Conservation (phyloP, 176 grass and related monocot genomes). For the Rhipidocladum racemiflorum region DNA sequence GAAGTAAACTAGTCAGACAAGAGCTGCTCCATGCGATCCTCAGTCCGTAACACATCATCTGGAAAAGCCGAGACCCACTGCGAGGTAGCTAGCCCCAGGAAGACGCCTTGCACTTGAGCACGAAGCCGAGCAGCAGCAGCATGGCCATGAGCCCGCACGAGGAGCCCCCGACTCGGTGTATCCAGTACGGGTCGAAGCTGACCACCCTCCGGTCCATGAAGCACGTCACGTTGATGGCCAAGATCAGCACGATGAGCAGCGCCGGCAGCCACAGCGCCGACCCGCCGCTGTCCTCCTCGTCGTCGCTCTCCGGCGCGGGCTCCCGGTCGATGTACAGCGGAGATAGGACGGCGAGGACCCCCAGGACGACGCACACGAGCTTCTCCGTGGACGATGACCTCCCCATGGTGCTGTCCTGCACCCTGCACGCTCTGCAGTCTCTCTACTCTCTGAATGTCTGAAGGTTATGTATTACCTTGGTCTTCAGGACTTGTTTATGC, state of each 20-base stretch:
- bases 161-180: constrained; percentile 80
- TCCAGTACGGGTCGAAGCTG: constrained; percentile 96
- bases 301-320: constrained; percentile 35
- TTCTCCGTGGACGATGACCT: constrained; percentile 64
- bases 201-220: constrained; percentile 64
- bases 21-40: background rate
- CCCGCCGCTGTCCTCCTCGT: constrained; percentile 35
- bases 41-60: background rate
- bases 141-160: constrained; percentile 74
- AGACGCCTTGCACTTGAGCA: constrained; percentile 88
- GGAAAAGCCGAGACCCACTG: background rate
- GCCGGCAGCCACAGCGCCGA: constrained; percentile 70
- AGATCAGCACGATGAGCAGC: constrained; percentile 54
- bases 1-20: background rate
- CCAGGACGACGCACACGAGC: constrained; percentile 55
- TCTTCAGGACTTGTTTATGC: constrained; percentile 35
- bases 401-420: constrained; percentile 59
- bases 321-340: constrained; percentile 84
- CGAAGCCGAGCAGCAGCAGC: constrained; percentile 88
- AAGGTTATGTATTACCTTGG: background rate
- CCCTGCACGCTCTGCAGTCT: background rate
- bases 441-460: constrained; percentile 4
- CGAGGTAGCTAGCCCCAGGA: constrained; percentile 14
- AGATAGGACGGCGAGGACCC: constrained; percentile 70
- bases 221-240: constrained; percentile 82